phyloP scores from a whole-genome alignment of 768 basidiomycete genomes.

The Agrocybe pediades region DNA sequence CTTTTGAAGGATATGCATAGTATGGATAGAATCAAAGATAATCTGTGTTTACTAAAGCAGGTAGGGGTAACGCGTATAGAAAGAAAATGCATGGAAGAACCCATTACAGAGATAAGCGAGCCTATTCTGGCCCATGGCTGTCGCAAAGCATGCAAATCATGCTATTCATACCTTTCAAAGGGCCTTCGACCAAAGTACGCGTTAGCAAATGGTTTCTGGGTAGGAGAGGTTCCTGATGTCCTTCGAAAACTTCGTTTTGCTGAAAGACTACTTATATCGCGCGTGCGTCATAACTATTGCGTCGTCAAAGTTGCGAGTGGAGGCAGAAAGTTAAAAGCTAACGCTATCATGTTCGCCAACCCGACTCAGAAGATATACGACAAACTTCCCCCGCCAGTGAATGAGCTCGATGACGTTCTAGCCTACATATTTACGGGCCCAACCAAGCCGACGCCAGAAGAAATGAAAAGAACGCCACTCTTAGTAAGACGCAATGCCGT shows the following conservation, averaged over 20 bases:
- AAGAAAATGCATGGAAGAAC: too few relatives aligned
- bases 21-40: too few relatives aligned
- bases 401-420: neutral
- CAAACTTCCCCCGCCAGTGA: neutral
- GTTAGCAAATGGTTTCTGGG: neutral
- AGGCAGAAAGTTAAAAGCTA: neutral
- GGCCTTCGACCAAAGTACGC: too few relatives aligned
- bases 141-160: too few relatives aligned
- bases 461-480: neutral
- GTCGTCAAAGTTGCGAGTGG: neutral
- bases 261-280: neutral
- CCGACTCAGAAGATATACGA: neutral
- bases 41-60: too few relatives aligned
- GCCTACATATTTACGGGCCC: neutral
- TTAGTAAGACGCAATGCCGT: neutral
- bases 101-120: too few relatives aligned
- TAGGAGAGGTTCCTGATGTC: neutral
- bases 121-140: too few relatives aligned
- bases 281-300: neutral
- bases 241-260: neutral
- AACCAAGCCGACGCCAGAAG: neutral
- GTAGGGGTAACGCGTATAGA: too few relatives aligned
- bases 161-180: too few relatives aligned
- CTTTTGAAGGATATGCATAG: too few relatives aligned
- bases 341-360: neutral